Conservation (phyloP, 371 early-diverging fungal species). For the Syncephalastrum racemosum region DNA sequence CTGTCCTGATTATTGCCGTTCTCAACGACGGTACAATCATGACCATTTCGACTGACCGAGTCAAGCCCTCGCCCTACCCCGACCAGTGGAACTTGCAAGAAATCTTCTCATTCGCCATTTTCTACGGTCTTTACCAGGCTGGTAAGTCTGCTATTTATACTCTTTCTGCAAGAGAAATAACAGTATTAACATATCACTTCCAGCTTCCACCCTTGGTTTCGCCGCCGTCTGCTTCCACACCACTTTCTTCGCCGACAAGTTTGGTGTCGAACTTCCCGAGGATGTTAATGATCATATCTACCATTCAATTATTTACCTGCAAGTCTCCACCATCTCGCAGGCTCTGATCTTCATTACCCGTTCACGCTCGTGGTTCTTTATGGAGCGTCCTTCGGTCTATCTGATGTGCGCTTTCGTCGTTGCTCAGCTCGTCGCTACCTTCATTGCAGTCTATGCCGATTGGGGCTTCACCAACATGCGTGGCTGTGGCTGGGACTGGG, state of each 20-base stretch:
- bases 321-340: slow-evolving; percentile 60
- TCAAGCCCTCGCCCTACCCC: slow-evolving; percentile 54
- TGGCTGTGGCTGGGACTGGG: slow-evolving; percentile 60
- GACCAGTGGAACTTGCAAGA: slow-evolving; percentile 59
- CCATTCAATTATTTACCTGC: slow-evolving; percentile 58
- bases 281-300: slow-evolving; percentile 43
- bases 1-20: slow-evolving; percentile 60
- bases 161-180: too few species aligned
- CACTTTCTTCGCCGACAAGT: slow-evolving; percentile 46
- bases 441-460: slow-evolving; percentile 60
- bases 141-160: too few species aligned
- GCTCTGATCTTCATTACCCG: slow-evolving; percentile 61
- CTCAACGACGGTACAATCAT: slow-evolving; percentile 63
- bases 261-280: slow-evolving; percentile 24
- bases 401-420: slow-evolving; percentile 49
- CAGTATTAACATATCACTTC: too few species aligned
- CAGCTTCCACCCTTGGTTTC: slow-evolving; percentile 56
- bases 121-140: slow-evolving; percentile 55
- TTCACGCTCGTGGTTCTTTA: slow-evolving; percentile 53
- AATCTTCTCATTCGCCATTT: slow-evolving; percentile 56
- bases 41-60: slow-evolving; percentile 61
- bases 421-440: slow-evolving; percentile 57
- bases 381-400: slow-evolving; percentile 53
- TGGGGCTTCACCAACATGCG: slow-evolving; percentile 59
- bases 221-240: slow-evolving; percentile 42